These are phyloP conservation scores for Daldinia grandis DNA, from an alignment of 495 filamentous ascomycete genomes.

Conservation along the genomic window DNA sequence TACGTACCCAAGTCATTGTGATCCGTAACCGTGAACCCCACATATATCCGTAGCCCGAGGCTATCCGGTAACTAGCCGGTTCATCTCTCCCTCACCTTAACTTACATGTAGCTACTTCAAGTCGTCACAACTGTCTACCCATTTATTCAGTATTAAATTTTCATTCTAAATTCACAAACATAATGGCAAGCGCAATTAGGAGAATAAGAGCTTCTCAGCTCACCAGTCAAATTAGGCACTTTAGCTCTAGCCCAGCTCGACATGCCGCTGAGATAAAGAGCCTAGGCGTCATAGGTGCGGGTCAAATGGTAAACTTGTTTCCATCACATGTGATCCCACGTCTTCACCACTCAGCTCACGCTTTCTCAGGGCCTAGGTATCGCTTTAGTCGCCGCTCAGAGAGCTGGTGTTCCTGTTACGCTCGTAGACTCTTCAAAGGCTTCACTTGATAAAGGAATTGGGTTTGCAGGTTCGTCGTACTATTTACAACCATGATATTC, in stretches of 20 bases:
- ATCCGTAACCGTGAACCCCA: slow-evolving; percentile 23
- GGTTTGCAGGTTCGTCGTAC: slow-evolving; percentile 75
- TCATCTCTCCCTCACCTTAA: slow-evolving; percentile 8
- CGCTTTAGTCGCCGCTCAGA: slow-evolving; percentile 90
- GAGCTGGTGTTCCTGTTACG: slow-evolving; percentile 83
- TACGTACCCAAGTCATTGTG: too few relatives aligned
- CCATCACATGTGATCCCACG: slow-evolving; percentile 32
- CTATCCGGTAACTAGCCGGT: slow-evolving; percentile 40
- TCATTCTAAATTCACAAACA: slow-evolving; percentile 16
- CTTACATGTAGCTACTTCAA: not conserved
- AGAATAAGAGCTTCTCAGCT: slow-evolving; percentile 48
- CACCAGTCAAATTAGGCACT: slow-evolving; percentile 54
- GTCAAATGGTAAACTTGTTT: slow-evolving; percentile 81
- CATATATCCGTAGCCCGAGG: slow-evolving; percentile 53
- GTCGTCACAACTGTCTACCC: slow-evolving; percentile 16
- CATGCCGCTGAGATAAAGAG: slow-evolving; percentile 81
- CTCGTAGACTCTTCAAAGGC: slow-evolving; percentile 85
- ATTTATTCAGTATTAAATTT: slow-evolving; percentile 4
- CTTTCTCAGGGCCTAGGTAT: slow-evolving; percentile 87
- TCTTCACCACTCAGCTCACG: slow-evolving; percentile 25
- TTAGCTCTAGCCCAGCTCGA: slow-evolving; percentile 61
- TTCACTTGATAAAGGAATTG: slow-evolving; percentile 89
- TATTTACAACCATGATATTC: not conserved
- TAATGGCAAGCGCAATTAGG: slow-evolving; percentile 49
- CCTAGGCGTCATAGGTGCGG: slow-evolving; percentile 92